Conservation (phyloP, 768 basidiomycete genomes). For the Suillus clintonianus region DNA sequence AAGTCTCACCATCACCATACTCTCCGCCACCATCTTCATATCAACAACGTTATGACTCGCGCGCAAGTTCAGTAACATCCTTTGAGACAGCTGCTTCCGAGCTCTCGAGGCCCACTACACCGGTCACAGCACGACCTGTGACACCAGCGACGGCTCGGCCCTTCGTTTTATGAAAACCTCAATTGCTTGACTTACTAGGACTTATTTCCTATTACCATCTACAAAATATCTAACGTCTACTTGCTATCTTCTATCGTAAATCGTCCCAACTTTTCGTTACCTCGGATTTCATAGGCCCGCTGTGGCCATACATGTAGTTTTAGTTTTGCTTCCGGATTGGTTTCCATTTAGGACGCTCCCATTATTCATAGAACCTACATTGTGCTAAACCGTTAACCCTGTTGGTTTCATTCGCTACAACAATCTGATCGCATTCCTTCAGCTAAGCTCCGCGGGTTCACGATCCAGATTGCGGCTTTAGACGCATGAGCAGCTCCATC, state of each 20-base stretch:
- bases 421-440: constrained; percentile 46
- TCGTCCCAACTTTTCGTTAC: too few relatives aligned
- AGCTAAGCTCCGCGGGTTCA: constrained; percentile 79
- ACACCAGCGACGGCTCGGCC: constrained; percentile 23
- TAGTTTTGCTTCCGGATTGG: not conserved
- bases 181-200: not conserved
- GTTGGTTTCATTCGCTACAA: not conserved
- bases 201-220: not conserved
- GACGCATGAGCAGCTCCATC: constrained; percentile 5
- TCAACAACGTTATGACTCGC: constrained; percentile 10
- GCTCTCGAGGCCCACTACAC: constrained; percentile 1
- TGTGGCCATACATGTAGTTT: not conserved
- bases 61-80: constrained; percentile 14
- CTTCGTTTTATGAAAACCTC: not conserved
- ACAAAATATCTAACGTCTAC: not conserved
- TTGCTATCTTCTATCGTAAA: not conserved
- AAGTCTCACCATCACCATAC: not conserved
- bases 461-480: constrained; percentile 63
- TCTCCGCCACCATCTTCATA: not conserved
- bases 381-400: not conserved
- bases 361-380: not conserved
- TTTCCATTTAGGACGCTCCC: not conserved
- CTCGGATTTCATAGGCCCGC: not conserved
- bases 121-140: constrained; percentile 15
- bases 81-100: constrained; percentile 13